Evolutionary conservation across 1,139 yeast species (phyloP).

Genomic region (Suzukiozyma palmioleophila): DNA sequence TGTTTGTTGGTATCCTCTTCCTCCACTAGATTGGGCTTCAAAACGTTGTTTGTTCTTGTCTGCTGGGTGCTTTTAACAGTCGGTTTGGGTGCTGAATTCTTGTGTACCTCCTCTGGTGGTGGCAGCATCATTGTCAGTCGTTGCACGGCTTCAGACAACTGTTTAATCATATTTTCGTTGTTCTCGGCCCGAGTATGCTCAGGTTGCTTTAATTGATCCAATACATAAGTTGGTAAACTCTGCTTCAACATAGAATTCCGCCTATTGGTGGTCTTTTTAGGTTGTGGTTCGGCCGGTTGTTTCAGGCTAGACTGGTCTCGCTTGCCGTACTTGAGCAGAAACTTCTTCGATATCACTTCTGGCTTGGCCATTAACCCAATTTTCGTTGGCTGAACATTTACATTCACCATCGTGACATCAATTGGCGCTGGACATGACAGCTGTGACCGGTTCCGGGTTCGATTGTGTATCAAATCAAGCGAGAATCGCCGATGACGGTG

Average conservation of each 20-base stretch:
- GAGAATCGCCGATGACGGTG: constrained; percentile 25
- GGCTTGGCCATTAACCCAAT: neutral
- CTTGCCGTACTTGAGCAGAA: constrained; percentile 1
- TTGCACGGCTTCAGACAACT: neutral
- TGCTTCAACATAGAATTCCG: constrained; percentile 37
- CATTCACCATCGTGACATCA: constrained; percentile 31
- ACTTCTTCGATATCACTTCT: neutral
- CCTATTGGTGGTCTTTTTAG: constrained; percentile 11
- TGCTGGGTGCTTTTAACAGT: neutral
- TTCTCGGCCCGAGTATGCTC: neutral
- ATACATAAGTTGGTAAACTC: constrained; percentile 35
- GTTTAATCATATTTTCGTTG: neutral
- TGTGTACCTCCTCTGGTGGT: too few relatives aligned
- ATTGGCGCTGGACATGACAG: constrained; percentile 30
- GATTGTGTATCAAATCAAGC: constrained; percentile 24
- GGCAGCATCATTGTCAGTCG: neutral
- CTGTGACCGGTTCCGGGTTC: constrained; percentile 7
- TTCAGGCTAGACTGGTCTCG: neutral
- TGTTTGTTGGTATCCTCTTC: neutral
- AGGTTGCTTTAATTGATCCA: constrained; percentile 23
- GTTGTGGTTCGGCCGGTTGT: neutral
- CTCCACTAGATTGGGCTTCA: neutral
- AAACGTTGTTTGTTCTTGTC: neutral
- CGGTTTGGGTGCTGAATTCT: neutral
- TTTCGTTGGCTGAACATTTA: constrained; percentile 9